Evolutionary conservation across 2,329 filamentous ascomycete species (phyloP), one percentile per base, ranked within the genome.

Genomic region (Helminthosporium solani): DNA sequence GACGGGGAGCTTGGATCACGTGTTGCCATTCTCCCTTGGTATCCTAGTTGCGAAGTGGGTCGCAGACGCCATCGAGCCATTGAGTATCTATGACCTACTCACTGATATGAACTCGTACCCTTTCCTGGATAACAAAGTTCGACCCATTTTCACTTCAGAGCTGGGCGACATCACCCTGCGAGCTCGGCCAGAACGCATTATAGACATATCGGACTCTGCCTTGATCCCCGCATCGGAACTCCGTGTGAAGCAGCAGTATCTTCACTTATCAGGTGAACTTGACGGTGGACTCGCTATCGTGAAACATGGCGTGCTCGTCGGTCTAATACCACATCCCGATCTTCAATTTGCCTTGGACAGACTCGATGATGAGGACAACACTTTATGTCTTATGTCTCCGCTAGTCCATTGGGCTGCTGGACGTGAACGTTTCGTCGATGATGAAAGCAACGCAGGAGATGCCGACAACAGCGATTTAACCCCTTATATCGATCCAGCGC

Each of bases 11-110:
- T 77, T 97, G 39, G 89, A 97, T 67, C 95, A 97, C 61, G 94
- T 99, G 3, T 75, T 99, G 9, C 94, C 94, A 0, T 97, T 97
- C 68, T 96, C 91, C 0, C 75, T 99, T 7, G 87, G 89, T 0
- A 90, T 99, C 27, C 77, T 97, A 3, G 90, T 95, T 21, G 85
- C 92, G n/a, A 99, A 99, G 73, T 99, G 94, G 94, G 96, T 90
- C 0, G 91, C 94, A 0, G 94, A 97, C 71, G 91, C 90, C 3
- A 82, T 99, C 41, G 94, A 99, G 70, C 94, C 92, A 14, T 79
- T 90, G 42, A 96, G 90, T 68, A 96, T 99, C 52, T 97, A 96
- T 67, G 94, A 97, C 65, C 81, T 97, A 9, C 77, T 97, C 15
- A 97, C 91, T 0, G 90, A 94, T 66, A 92, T 99, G 87, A 97